These are phyloP conservation scores for Astragalus glycyphyllos DNA, from an alignment of 306 rosid genomes.

Conservation along the genomic window DNA sequence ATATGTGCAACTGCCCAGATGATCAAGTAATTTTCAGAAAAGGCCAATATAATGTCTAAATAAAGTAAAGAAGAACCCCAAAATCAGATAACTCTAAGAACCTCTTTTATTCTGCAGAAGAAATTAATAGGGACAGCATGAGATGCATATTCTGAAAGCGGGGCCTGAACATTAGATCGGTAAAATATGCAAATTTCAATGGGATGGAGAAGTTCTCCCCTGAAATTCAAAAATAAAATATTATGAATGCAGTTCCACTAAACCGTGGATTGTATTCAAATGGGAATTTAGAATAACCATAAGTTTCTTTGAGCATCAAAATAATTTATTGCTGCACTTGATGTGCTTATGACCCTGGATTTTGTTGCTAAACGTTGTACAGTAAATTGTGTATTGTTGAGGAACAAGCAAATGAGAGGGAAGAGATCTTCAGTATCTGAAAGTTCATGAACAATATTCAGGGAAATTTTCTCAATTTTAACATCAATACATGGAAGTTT, in stretches of 20 bases:
- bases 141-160: slow-evolving; percentile 55
- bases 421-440: slow-evolving; percentile 62
- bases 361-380: slow-evolving; percentile 68
- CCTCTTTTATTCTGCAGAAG: slow-evolving; percentile 80
- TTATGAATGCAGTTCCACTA: slow-evolving; percentile 27
- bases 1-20: slow-evolving; percentile 68
- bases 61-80: slow-evolving; percentile 35
- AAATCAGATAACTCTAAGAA: slow-evolving; percentile 49
- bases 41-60: slow-evolving; percentile 20
- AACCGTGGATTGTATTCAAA: slow-evolving; percentile 30
- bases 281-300: slow-evolving; percentile 63
- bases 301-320: slow-evolving; percentile 71
- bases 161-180: slow-evolving; percentile 59
- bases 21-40: slow-evolving; percentile 45
- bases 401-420: slow-evolving; percentile 71
- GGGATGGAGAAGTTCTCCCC: slow-evolving; percentile 81
- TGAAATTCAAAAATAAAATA: slow-evolving; percentile 40
- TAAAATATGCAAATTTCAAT: slow-evolving; percentile 70
- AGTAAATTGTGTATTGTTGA: slow-evolving; percentile 59
- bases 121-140: slow-evolving; percentile 69
- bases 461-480: slow-evolving; percentile 60
- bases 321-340: slow-evolving; percentile 56
- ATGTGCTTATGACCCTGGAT: slow-evolving; percentile 76
- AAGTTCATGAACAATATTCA: slow-evolving; percentile 75
- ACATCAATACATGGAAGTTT: slow-evolving; percentile 64